Conservation (phyloP, 805 yeast species). For the Millerago galiae region DNA sequence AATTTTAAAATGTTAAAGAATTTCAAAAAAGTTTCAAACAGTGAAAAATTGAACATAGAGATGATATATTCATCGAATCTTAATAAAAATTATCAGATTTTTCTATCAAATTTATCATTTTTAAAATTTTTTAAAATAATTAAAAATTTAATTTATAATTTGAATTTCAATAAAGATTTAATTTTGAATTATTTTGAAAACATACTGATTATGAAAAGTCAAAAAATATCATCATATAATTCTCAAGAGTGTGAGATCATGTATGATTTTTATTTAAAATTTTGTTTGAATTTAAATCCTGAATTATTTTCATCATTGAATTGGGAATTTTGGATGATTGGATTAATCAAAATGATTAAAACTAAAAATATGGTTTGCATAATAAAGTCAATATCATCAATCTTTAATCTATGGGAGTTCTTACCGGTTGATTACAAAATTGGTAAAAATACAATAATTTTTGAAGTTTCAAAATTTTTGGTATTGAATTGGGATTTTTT, state of each 20-base stretch:
- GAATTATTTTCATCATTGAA: constrained; percentile 24
- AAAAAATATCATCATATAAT: constrained; percentile 30
- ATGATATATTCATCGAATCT: not conserved
- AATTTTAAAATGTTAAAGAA: constrained; percentile 16
- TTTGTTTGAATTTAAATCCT: not conserved
- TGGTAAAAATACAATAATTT: constrained; percentile 36
- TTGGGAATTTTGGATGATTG: constrained; percentile 76
- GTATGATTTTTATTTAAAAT: constrained; percentile 27
- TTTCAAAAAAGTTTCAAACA: constrained; percentile 8
- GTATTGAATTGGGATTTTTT: constrained; percentile 47
- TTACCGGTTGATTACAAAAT: constrained; percentile 39
- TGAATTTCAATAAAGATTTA: not conserved
- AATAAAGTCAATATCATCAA: constrained; percentile 54
- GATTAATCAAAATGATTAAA: constrained; percentile 49
- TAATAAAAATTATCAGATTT: constrained; percentile 6
- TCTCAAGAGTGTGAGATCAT: constrained; percentile 35
- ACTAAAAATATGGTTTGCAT: constrained; percentile 59
- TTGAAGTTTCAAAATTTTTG: constrained; percentile 49
- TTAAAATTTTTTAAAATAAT: constrained; percentile 10
- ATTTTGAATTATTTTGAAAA: constrained; percentile 7
- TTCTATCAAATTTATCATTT: constrained; percentile 8
- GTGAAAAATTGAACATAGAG: too few species aligned
- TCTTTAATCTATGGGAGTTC: constrained; percentile 71
- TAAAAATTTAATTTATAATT: constrained; percentile 5
- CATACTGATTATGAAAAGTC: constrained; percentile 28